These are phyloP conservation scores for Thelonectria olida DNA, from an alignment of 2,329 filamentous ascomycete species.

Conservation along the genomic window DNA sequence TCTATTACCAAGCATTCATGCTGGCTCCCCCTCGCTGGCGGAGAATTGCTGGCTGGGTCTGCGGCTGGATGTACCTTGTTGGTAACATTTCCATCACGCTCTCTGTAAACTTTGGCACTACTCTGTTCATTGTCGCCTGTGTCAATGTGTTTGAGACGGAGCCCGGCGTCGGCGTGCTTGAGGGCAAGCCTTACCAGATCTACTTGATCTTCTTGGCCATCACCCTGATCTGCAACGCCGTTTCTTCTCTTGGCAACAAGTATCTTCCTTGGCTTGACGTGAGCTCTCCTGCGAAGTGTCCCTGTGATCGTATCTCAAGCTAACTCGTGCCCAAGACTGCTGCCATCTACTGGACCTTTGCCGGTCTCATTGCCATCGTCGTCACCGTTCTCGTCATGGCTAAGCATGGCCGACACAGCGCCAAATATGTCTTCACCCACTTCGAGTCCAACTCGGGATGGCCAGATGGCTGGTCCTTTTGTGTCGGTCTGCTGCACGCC, in stretches of 20 bases:
- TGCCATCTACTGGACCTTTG: constrained; percentile 80
- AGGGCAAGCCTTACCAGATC: constrained; percentile 68
- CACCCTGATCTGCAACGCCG: constrained; percentile 69
- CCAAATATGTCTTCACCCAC: constrained; percentile 71
- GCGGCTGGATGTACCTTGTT: constrained; percentile 79
- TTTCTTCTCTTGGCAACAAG: constrained; percentile 73
- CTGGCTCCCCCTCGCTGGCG: constrained; percentile 70
- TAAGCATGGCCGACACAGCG: constrained; percentile 71
- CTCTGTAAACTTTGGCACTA: constrained; percentile 84
- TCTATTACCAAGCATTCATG: constrained; percentile 84
- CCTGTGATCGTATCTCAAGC: not conserved
- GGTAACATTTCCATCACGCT: constrained; percentile 85
- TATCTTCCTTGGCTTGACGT: constrained; percentile 76
- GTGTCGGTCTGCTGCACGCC: constrained; percentile 75
- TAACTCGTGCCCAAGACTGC: constrained; percentile 61
- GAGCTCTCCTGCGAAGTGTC: constrained; percentile 45
- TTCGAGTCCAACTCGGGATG: constrained; percentile 77
- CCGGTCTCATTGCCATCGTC: constrained; percentile 72
- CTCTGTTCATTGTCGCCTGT: constrained; percentile 67
- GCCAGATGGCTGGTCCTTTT: constrained; percentile 77
- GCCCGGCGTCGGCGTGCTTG: constrained; percentile 54
- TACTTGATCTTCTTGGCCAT: constrained; percentile 77
- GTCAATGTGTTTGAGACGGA: constrained; percentile 63
- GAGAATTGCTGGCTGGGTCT: constrained; percentile 73
- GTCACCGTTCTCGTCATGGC: constrained; percentile 71